Evolutionary conservation across 2,329 filamentous ascomycete species (phyloP).

Genomic region (Parafenestella ontariensis): DNA sequence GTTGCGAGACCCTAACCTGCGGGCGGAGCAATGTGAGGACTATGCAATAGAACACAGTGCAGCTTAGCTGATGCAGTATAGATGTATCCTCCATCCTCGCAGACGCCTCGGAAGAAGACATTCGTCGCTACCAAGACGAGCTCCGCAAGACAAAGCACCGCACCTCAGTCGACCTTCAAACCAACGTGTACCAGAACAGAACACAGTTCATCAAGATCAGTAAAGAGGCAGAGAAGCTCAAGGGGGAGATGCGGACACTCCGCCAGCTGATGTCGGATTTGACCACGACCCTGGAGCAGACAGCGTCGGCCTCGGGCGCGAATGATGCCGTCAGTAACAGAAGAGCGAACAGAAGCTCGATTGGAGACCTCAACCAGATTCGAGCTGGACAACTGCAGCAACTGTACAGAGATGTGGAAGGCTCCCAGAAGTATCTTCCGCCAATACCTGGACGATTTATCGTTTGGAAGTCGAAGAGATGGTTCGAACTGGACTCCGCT

Average conservation of each 20-base stretch:
- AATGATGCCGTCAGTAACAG: slow-evolving; percentile 53
- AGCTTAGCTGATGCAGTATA: slow-evolving; percentile 27
- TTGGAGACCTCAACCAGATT: slow-evolving; percentile 74
- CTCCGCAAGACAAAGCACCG: slow-evolving; percentile 78
- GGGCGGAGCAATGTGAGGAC: slow-evolving; percentile 75
- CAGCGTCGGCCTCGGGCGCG: slow-evolving; percentile 50
- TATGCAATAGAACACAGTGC: slow-evolving; percentile 3
- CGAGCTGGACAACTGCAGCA: slow-evolving; percentile 75
- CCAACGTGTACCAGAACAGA: slow-evolving; percentile 95
- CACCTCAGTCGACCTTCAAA: slow-evolving; percentile 84
- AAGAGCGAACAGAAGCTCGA: slow-evolving; percentile 81
- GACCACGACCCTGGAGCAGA: slow-evolving; percentile 60
- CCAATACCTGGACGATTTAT: slow-evolving; percentile 92
- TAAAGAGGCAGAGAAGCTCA: slow-evolving; percentile 97
- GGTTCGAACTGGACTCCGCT: slow-evolving; percentile 96
- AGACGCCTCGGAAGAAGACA: slow-evolving; percentile 87
- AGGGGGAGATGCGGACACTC: slow-evolving; percentile 91
- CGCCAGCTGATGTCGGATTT: slow-evolving; percentile 92
- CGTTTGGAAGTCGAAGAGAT: slow-evolving; percentile 87
- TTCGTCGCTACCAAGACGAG: slow-evolving; percentile 78
- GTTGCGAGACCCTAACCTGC: slow-evolving; percentile 78
- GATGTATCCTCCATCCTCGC: slow-evolving; percentile 74
- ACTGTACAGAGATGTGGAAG: slow-evolving; percentile 96
- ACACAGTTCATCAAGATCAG: slow-evolving; percentile 99
- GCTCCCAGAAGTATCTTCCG: slow-evolving; percentile 94